These are phyloP conservation scores for Bacidia rubella DNA, from an alignment of 495 filamentous ascomycete genomes.

Conservation along the genomic window DNA sequence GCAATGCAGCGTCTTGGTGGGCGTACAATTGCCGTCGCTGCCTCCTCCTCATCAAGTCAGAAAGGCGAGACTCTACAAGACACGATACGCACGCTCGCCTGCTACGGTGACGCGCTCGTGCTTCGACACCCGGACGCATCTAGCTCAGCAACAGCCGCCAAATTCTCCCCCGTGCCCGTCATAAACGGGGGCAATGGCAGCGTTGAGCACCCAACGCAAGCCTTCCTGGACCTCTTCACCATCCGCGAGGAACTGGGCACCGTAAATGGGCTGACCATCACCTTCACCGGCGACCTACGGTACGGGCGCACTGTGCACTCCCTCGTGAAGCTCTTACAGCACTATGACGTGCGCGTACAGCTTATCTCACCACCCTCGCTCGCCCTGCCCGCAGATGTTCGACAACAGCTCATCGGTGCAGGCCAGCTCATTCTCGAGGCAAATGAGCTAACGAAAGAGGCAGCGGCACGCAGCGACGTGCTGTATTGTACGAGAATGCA, in stretches of 20 bases:
- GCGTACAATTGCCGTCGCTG: conserved; percentile 61
- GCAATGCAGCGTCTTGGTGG: conserved; percentile 97
- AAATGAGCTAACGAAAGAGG: conserved; percentile 67
- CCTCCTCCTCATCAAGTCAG: conserved; percentile 66
- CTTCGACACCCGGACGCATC: conserved; percentile 77
- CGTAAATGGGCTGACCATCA: conserved; percentile 86
- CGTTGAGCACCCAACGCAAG: conserved; percentile 92
- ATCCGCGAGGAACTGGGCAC: conserved; percentile 95
- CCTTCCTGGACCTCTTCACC: conserved; percentile 96
- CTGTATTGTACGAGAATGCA: conserved; percentile 94
- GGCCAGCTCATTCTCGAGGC: conserved; percentile 64
- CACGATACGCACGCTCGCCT: conserved; percentile 81
- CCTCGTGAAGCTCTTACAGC: conserved; percentile 76
- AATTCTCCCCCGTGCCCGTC: conserved; percentile 76
- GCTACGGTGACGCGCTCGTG: conserved; percentile 88
- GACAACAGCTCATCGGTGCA: conserved; percentile 50
- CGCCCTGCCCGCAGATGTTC: conserved; percentile 60
- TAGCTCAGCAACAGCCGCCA: conserved; percentile 65
- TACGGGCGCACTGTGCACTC: conserved; percentile 94
- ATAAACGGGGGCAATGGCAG: conserved; percentile 96
- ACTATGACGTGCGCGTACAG: conserved; percentile 89
- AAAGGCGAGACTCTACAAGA: conserved; percentile 93
- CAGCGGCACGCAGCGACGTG: conserved; percentile 72
- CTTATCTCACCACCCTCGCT: conserved; percentile 73
- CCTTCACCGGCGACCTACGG: conserved; percentile 82